Evolutionary conservation across 176 grass and related monocot genomes (phyloP).

Genomic region (Eragrostis nindensis): DNA sequence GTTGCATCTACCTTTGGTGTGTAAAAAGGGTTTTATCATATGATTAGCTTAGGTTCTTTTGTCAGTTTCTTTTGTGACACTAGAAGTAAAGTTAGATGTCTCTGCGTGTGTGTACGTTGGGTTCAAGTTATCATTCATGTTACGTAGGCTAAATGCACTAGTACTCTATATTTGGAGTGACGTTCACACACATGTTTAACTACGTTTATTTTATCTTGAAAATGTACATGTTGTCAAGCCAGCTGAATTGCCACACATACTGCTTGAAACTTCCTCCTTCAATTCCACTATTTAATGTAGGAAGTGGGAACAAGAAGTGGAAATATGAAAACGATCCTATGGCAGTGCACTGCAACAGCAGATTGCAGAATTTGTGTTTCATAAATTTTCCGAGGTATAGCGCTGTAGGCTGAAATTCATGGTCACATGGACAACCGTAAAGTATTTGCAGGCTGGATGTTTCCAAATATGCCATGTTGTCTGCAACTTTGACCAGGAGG

Average conservation of each 20-base stretch:
- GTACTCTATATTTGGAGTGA: not conserved
- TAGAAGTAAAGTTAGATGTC: not conserved
- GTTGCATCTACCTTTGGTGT: slow-evolving; percentile 41
- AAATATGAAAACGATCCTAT: slow-evolving; percentile 25
- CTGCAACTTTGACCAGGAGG: not conserved
- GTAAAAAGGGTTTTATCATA: slow-evolving; percentile 38
- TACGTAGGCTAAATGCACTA: not conserved
- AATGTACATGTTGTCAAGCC: not conserved
- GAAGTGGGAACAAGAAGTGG: not conserved
- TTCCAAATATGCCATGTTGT: not conserved
- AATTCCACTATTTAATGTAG: slow-evolving; percentile 21
- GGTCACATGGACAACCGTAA: slow-evolving; percentile 26
- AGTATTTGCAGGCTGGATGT: slow-evolving; percentile 16
- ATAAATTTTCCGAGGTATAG: slow-evolving; percentile 21
- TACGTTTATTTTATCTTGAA: not conserved
- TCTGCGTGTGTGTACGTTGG: not conserved
- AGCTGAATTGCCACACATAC: not conserved
- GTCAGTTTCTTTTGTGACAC: slow-evolving; percentile 23
- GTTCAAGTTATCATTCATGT: not conserved
- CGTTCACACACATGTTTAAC: not conserved
- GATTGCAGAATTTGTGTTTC: slow-evolving; percentile 28
- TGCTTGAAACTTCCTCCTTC: slow-evolving; percentile 35
- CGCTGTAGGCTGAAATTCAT: not conserved
- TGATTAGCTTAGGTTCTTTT: slow-evolving; percentile 38
- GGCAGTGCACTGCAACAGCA: slow-evolving; percentile 20